Evolutionary conservation across 2,329 filamentous ascomycete species (phyloP), one percentile per base, ranked within the genome.

Genomic region (Ophiostoma ips): DNA sequence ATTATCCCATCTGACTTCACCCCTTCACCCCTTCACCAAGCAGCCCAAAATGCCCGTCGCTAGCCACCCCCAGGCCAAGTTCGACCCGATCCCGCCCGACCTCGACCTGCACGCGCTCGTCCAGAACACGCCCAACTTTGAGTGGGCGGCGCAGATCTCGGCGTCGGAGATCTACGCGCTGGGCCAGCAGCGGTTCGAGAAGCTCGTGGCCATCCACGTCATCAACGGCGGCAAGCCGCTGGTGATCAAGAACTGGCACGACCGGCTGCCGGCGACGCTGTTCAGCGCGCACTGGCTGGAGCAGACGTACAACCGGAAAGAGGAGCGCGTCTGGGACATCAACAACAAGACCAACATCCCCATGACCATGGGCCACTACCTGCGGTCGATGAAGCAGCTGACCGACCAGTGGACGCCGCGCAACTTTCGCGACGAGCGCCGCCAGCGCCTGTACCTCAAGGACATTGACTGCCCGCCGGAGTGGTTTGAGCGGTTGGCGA

Each of bases 391-490:
- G 83, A 76, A 77, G 37, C 79, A 84, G 56, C 77, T 96, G 31
- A 81, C 89, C 1, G 83, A 90, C 47, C 87, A 94, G 62, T 94
- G 87, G 71, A 83, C 73, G 9, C 70, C 77, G 0, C 74, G 72
- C 44, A 90, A 86, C 55, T 95, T 84, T 62, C 81, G 81, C 53
- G 84, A 94, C 55, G 79, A 86, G 54, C 77, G 79, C 35, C 75
- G 85, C 19, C 92, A 98, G 62, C 79, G 92, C 12, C 78, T 96
- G 2, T 98, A 98, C 62, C 69, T 96, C 21, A 98, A 98, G 61
- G 92, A 98, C 61, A 95, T 98, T 52, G 92, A 98, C 63, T 95
- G 89, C 58, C 92, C 92, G 0, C 69, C 75, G 1, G 81, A 90
- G 52, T 98, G 92, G 92, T 80, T 83, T 48, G 76, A 90, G 28